Conservation (phyloP, 2,329 filamentous ascomycete genomes). For the Akanthomyces muscarius region DNA sequence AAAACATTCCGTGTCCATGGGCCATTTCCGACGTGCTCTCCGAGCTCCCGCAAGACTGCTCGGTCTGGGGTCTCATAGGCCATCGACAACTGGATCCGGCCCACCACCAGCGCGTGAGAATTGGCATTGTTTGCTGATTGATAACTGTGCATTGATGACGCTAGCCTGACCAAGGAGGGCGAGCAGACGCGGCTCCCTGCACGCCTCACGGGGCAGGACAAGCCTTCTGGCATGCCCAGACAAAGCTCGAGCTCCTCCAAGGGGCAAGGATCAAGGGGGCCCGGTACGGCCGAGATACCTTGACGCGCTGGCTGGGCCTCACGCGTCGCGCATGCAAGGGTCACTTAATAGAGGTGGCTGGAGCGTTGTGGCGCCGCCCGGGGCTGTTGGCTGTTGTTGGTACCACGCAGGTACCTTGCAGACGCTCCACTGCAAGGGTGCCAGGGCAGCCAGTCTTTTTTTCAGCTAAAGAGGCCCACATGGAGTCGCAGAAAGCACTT, state of each 20-base stretch:
- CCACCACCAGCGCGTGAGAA: conserved; percentile 23
- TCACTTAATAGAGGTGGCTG: conserved; percentile 20
- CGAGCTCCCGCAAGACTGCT: conserved; percentile 22
- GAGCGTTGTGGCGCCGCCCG: conserved; percentile 1
- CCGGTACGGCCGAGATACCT: conserved; percentile 19
- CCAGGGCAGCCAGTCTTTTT: conserved; percentile 13
- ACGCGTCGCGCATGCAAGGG: conserved; percentile 20
- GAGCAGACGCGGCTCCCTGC: conserved; percentile 9
- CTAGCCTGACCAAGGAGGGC: conserved; percentile 23
- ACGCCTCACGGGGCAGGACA: conserved; percentile 21
- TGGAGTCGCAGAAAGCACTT: not conserved
- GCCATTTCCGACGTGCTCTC: conserved; percentile 21
- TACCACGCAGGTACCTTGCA: conserved; percentile 18
- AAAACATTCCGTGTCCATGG: not conserved
- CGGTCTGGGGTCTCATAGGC: conserved; percentile 14
- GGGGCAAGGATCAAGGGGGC: not conserved
- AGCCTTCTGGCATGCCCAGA: conserved; percentile 17
- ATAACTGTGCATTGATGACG: conserved; percentile 24
- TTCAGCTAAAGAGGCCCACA: conserved; percentile 26
- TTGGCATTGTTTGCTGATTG: conserved; percentile 30
- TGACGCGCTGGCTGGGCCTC: conserved; percentile 21
- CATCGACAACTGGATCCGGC: conserved; percentile 19
- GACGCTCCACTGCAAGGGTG: conserved; percentile 13
- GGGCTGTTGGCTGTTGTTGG: conserved; percentile 15
- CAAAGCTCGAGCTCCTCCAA: conserved; percentile 4